Conservation (phyloP, 2,329 filamentous ascomycete genomes). For the Colletotrichum sp. region DNA sequence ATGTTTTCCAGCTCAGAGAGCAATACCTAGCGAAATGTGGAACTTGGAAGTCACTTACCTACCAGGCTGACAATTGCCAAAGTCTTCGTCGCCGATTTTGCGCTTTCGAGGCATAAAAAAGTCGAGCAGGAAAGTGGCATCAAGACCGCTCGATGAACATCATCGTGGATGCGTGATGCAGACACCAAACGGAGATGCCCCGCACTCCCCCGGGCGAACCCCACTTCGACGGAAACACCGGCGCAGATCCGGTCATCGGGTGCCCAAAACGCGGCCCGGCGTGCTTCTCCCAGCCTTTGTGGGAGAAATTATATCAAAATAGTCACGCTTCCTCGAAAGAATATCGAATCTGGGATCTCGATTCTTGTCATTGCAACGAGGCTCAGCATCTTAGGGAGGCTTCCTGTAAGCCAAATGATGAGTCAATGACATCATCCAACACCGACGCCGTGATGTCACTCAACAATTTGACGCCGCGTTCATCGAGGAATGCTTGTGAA, state of each 20-base stretch:
- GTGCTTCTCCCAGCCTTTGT: not conserved
- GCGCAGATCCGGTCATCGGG: not conserved
- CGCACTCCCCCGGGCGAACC: not conserved
- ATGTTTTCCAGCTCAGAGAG: not conserved
- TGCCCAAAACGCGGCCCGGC: not conserved
- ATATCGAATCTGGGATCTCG: rapidly evolving
- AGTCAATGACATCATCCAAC: not conserved
- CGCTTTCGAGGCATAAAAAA: not conserved
- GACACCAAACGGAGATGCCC: not conserved
- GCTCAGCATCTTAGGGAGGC: not conserved
- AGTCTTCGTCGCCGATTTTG: not conserved
- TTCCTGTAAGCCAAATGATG: not conserved
- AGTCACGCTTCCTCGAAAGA: not conserved
- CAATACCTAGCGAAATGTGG: not conserved
- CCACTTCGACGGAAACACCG: not conserved
- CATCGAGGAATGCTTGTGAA: not conserved
- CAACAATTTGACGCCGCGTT: not conserved
- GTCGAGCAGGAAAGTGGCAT: not conserved
- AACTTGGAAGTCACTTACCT: not conserved
- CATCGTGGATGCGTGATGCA: not conserved
- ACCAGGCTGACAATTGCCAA: not conserved
- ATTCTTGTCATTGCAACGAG: too few species aligned
- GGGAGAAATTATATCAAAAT: not conserved
- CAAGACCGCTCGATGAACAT: not conserved
- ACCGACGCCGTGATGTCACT: not conserved